A percentile compares a stretch with the other conserved stretches of the same genome.
These are phyloP conservation scores for Cadophora gregata DNA, from an alignment of 2,329 filamentous ascomycete genomes.

Conservation along the genomic window DNA sequence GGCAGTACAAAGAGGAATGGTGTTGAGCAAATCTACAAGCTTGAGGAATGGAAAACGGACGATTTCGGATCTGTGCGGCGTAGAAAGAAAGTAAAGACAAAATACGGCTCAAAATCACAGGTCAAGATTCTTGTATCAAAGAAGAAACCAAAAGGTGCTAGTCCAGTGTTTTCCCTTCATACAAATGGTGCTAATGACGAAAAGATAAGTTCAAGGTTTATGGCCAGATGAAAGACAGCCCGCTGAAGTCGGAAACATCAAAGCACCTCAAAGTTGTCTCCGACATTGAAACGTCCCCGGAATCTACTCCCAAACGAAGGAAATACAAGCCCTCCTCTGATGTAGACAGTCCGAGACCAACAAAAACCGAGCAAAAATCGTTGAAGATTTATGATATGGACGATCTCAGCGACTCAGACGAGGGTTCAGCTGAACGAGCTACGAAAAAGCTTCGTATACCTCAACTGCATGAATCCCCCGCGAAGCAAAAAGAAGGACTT, in stretches of 20 bases:
- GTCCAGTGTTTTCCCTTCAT: neutral
- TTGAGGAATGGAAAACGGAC: conserved; percentile 32
- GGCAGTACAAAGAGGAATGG: conserved; percentile 34
- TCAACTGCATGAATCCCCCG: conserved; percentile 1
- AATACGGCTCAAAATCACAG: neutral
- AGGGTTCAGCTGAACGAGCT: neutral
- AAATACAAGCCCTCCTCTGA: neutral
- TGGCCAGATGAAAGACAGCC: neutral
- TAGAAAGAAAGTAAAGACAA: neutral
- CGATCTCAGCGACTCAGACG: neutral
- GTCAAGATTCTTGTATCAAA: neutral
- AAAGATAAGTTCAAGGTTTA: neutral
- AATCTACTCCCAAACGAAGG: conserved; percentile 8
- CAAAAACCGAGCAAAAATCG: conserved; percentile 1
- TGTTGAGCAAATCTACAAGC: conserved; percentile 20
- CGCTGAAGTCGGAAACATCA: conserved; percentile 8
- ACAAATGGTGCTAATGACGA: neutral
- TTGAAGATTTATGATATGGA: conserved; percentile 5
- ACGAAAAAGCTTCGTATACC: conserved; percentile 2
- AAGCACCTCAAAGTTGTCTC: neutral
- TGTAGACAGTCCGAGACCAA: neutral
- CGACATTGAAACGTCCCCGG: conserved; percentile 9
- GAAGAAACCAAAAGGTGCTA: conserved; percentile 8
- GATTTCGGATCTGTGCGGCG: conserved; percentile 22
- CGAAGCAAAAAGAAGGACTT: conserved; percentile 25